Evolutionary conservation across 768 basidiomycete genomes (phyloP).

Genomic region (Roridomyces roridus): DNA sequence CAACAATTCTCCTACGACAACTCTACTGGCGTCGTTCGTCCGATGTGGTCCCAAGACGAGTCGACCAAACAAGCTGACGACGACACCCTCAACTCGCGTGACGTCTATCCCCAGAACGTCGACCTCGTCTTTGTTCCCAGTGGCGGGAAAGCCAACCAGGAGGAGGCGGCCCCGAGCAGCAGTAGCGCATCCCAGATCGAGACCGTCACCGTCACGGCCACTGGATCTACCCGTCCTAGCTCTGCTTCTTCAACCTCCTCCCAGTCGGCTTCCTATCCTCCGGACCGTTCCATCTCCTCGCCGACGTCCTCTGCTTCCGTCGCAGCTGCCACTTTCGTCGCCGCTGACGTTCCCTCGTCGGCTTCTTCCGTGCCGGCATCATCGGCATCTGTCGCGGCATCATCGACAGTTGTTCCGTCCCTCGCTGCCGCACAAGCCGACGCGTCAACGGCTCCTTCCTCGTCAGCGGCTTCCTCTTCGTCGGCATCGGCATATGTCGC

Average conservation of each 20-base stretch:
- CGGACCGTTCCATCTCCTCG: background rate
- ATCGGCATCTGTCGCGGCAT: too few species aligned
- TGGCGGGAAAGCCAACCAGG: constrained; percentile 19
- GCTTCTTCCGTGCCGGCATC: background rate
- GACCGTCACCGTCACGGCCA: constrained; percentile 29
- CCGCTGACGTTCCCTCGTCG: constrained; percentile 26
- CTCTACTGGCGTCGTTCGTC: constrained; percentile 53
- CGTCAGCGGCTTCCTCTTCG: background rate
- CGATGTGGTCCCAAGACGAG: constrained; percentile 52
- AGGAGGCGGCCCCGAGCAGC: constrained; percentile 24
- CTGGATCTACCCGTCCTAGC: constrained; percentile 17
- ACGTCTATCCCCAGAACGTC: constrained; percentile 44
- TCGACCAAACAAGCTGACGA: constrained; percentile 22
- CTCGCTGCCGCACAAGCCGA: too few species aligned
- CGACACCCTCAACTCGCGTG: constrained; percentile 19
- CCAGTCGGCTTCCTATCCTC: constrained; percentile 1
- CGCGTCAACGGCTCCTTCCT: background rate
- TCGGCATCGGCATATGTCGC: too few species aligned
- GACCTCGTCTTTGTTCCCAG: constrained; percentile 59
- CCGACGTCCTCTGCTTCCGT: constrained; percentile 14
- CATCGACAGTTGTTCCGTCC: too few species aligned
- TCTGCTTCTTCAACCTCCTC: constrained; percentile 8
- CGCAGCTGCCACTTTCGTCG: constrained; percentile 22
- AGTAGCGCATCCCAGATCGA: constrained; percentile 34
- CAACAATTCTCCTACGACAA: constrained; percentile 67